These are phyloP conservation scores for Diutina rugosa DNA, from an alignment of 1,139 yeast genomes.

Conservation along the genomic window DNA sequence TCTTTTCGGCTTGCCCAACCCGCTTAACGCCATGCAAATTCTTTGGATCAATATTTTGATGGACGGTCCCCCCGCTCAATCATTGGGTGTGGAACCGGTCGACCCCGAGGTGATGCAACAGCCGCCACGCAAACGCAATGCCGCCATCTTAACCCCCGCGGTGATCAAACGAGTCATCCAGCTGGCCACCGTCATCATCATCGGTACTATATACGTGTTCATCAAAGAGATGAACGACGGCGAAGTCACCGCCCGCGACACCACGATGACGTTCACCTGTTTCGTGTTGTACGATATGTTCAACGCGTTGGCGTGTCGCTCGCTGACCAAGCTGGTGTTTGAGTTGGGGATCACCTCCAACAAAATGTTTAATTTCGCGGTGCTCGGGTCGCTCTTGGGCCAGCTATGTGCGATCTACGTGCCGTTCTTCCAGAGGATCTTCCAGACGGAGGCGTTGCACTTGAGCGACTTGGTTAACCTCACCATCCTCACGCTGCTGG, in stretches of 20 bases:
- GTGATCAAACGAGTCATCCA: slow-evolving; percentile 63
- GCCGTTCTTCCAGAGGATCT: slow-evolving; percentile 81
- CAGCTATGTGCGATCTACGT: slow-evolving; percentile 87
- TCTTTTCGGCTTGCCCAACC: slow-evolving; percentile 78
- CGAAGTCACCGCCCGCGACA: slow-evolving; percentile 79
- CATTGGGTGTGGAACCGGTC: slow-evolving; percentile 93
- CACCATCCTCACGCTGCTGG: slow-evolving; percentile 56
- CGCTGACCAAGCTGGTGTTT: slow-evolving; percentile 67
- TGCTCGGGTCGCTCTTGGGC: slow-evolving; percentile 80
- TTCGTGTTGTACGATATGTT: slow-evolving; percentile 93
- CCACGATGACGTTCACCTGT: slow-evolving; percentile 98
- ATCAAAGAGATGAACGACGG: slow-evolving; percentile 75
- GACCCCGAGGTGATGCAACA: slow-evolving; percentile 89
- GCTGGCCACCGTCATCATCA: slow-evolving; percentile 56
- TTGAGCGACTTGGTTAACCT: slow-evolving; percentile 57
- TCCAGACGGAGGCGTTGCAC: slow-evolving; percentile 84
- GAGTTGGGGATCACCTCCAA: slow-evolving; percentile 62
- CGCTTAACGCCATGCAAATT: slow-evolving; percentile 97
- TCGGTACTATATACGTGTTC: slow-evolving; percentile 80
- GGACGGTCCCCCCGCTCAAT: slow-evolving; percentile 99
- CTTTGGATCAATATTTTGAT: slow-evolving; percentile 92
- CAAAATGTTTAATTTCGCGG: slow-evolving; percentile 87
- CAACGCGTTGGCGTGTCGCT: slow-evolving; percentile 88
- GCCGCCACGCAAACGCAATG: slow-evolving; percentile 84
- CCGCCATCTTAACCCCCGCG: slow-evolving; percentile 59